phyloP scores from a whole-genome alignment of 306 rosid species.

The Cicer yamashitae region DNA sequence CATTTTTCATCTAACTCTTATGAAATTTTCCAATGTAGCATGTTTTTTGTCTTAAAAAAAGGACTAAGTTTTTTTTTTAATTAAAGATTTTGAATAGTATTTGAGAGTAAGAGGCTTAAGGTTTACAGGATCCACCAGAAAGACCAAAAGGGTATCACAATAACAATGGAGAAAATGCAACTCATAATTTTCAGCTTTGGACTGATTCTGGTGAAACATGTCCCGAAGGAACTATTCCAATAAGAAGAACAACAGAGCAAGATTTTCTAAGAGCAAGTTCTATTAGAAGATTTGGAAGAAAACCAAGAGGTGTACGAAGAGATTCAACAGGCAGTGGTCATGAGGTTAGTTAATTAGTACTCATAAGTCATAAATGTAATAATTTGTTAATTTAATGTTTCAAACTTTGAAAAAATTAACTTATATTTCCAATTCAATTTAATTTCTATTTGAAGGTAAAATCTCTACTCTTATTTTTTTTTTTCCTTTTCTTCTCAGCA shows the following conservation, averaged over 20 bases:
- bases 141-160: slow-evolving; percentile 64
- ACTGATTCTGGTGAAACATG: slow-evolving; percentile 76
- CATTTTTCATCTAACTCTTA: slow-evolving; percentile 7
- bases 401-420: not conserved
- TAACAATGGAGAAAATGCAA: slow-evolving; percentile 46
- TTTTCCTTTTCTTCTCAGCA: slow-evolving; percentile 6
- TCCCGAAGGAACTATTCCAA: slow-evolving; percentile 90
- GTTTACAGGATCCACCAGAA: slow-evolving; percentile 88
- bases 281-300: slow-evolving; percentile 73
- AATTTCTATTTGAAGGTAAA: no score
- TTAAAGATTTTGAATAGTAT: slow-evolving; percentile 40
- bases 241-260: slow-evolving; percentile 74
- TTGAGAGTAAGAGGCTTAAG: slow-evolving; percentile 44
- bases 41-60: slow-evolving; percentile 27
- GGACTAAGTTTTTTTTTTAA: slow-evolving; percentile 10
- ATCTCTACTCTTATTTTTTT: not conserved
- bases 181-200: slow-evolving; percentile 77
- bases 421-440: not conserved
- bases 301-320: slow-evolving; percentile 75
- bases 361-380: no score
- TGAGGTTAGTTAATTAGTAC: slow-evolving; percentile 62
- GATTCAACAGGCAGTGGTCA: slow-evolving; percentile 88
- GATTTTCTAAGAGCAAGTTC: slow-evolving; percentile 89
- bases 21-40: slow-evolving; percentile 9
- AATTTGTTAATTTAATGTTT: not conserved